Base-by-base conservation (phyloP, 495 filamentous ascomycete species). In the Aspergillus panamensis region DNA sequence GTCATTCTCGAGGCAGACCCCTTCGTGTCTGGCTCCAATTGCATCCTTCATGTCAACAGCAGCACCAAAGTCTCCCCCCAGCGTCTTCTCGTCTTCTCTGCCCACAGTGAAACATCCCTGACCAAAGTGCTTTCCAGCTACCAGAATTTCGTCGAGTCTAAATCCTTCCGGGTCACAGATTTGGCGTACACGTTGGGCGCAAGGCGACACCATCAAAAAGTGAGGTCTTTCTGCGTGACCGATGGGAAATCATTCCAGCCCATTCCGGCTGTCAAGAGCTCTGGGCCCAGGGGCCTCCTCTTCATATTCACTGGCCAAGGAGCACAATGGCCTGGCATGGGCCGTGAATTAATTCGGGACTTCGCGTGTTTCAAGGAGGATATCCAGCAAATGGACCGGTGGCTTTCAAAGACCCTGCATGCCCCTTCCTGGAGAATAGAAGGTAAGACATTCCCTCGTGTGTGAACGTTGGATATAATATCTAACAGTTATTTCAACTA, bases 291-390 rank as follows among this genome's bases (percentile, higher is more conserved):
- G 35, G 35, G 35, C 8, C 35, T 39, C 35, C 35, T 39, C 0
- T 39, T 13, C 35, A 39, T 71, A 9, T 77, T 77, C 43, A 88
- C 84, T 14, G 87, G 87, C 6, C 87, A 90, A 61, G 87, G 87
- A n/a, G 84, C 86, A 0, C 87, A 89, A 60, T 89, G 84, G 82
- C 69, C 80, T 1, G 35, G 35, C 14, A 39, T 39, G 35, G 35
- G 35, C 10, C 10, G 35, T 0, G 35, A 39, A n/a, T 39, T 39
- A 8, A 39, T 39, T 12, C 35, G 35, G 10, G 35, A 39, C 35
- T 39, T 39, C 14, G 6, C 35, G 10, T 39, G 6, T 3, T 39
- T 39, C 8, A 39, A 39, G 8, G 10, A 39, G 8, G 35, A 39
- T 39, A 39, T 39, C 35, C 35, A 39, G 6, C 66, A 68, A 8